Evolutionary conservation across 2,329 filamentous ascomycete genomes (phyloP).

Genomic region (Penicillium sp.): DNA sequence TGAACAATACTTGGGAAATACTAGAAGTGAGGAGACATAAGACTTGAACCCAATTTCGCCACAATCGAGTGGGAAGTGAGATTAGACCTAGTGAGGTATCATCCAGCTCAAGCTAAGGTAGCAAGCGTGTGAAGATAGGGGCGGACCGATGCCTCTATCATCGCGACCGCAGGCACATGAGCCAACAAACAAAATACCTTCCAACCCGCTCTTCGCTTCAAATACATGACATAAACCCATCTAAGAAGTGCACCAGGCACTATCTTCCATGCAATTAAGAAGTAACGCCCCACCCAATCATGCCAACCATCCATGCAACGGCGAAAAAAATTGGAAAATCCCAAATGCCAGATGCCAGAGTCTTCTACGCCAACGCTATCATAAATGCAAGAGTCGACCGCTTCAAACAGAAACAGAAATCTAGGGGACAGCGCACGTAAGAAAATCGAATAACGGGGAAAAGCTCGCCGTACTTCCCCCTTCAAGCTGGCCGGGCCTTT

Average conservation of each 20-base stretch:
- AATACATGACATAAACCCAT: constrained; percentile 20
- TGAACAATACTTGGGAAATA: neutral
- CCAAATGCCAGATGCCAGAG: constrained; percentile 15
- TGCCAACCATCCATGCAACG: constrained; percentile 14
- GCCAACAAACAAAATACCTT: neutral
- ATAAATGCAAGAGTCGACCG: constrained; percentile 25
- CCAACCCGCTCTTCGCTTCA: constrained; percentile 9
- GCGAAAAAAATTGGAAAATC: constrained; percentile 7
- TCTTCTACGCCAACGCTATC: constrained; percentile 22
- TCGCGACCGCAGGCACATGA: constrained; percentile 8
- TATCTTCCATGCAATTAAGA: constrained; percentile 19
- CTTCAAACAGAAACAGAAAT: constrained; percentile 18
- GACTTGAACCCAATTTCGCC: neutral
- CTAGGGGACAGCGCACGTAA: constrained; percentile 4
- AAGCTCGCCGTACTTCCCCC: neutral
- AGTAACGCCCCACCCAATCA: constrained; percentile 21
- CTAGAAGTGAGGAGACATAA: neutral
- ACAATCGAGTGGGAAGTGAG: neutral
- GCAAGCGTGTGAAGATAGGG: neutral
- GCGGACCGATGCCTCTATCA: neutral
- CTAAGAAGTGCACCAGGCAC: constrained; percentile 24
- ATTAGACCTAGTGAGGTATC: neutral
- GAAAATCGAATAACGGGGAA: neutral
- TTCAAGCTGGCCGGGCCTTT: constrained; percentile 16
- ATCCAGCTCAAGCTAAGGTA: neutral